A percentile compares a stretch with the other conserved stretches of the same genome.
Conservation (phyloP, 2,329 filamentous ascomycete genomes). For the Septoria linicola region DNA sequence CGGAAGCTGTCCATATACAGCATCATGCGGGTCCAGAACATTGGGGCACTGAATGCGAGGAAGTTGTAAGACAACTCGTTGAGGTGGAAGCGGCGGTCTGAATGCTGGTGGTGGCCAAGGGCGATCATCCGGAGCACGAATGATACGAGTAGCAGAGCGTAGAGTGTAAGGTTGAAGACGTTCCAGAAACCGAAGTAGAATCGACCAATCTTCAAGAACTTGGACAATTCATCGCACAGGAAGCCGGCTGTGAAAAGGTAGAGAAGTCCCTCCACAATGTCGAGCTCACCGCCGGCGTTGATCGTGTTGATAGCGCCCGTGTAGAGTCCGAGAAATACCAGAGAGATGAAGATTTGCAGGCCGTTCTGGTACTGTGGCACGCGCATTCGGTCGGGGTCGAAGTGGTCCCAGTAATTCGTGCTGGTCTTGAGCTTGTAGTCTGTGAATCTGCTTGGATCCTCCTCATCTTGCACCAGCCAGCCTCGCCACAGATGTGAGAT, state of each 20-base stretch:
- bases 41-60: slow-evolving; percentile 84
- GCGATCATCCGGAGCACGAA: slow-evolving; percentile 78
- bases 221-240: slow-evolving; percentile 80
- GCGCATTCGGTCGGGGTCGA: slow-evolving; percentile 92
- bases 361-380: slow-evolving; percentile 90
- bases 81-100: slow-evolving; percentile 56
- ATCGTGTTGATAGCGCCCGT: slow-evolving; percentile 89
- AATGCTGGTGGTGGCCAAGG: slow-evolving; percentile 57
- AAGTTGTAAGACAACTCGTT: slow-evolving; percentile 91
- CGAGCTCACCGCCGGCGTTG: slow-evolving; percentile 79
- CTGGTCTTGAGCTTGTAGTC: slow-evolving; percentile 82
- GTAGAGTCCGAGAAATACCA: slow-evolving; percentile 81
- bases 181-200: slow-evolving; percentile 97
- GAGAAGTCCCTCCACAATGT: slow-evolving; percentile 76
- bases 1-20: slow-evolving; percentile 90
- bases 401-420: slow-evolving; percentile 72
- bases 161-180: slow-evolving; percentile 83
- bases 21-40: slow-evolving; percentile 94
- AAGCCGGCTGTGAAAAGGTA: slow-evolving; percentile 93
- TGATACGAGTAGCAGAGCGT: slow-evolving; percentile 73
- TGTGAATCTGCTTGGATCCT: slow-evolving; percentile 84
- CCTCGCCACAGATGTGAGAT: slow-evolving; percentile 90
- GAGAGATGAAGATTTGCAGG: slow-evolving; percentile 78
- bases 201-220: slow-evolving; percentile 90
- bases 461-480: slow-evolving; percentile 94